Conservation (phyloP, 352 stramenopile genomes). For the Globisporangium cederbergense region DNA sequence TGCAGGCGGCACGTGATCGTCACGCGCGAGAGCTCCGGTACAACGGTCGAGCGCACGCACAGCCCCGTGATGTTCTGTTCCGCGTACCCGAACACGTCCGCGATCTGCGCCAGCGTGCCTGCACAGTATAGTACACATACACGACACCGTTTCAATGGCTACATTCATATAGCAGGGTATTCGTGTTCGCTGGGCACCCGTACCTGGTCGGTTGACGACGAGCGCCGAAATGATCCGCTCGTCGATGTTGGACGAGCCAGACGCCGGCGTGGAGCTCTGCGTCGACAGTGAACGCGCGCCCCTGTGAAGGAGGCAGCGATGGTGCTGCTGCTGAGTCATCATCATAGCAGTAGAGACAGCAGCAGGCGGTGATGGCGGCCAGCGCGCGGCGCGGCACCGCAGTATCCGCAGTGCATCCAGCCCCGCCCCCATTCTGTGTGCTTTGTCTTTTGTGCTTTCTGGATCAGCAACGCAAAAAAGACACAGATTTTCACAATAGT, state of each 20-base stretch:
- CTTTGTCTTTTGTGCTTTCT: too few species aligned
- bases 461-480: too few species aligned
- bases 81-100: conserved; percentile 63
- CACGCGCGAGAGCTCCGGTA: conserved; percentile 73
- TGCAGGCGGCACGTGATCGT: conserved; percentile 66
- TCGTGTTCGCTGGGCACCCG: too few species aligned
- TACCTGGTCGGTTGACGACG: conserved; percentile 64
- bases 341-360: background rate
- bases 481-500: too few species aligned
- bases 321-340: too few species aligned
- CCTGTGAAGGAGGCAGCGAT: background rate
- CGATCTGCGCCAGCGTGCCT: conserved; percentile 66
- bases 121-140: background rate
- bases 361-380: background rate
- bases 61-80: conserved; percentile 76
- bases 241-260: conserved; percentile 16
- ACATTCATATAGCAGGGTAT: too few species aligned
- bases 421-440: background rate
- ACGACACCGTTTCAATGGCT: background rate
- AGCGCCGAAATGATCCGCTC: conserved; percentile 76
- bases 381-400: background rate
- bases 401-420: conserved; percentile 4
- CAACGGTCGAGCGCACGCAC: conserved; percentile 62
- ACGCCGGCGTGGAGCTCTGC: background rate
- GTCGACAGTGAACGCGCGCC: background rate